phyloP scores from a whole-genome alignment of 208 protist genomes.

The Phytomonas sp. region DNA sequence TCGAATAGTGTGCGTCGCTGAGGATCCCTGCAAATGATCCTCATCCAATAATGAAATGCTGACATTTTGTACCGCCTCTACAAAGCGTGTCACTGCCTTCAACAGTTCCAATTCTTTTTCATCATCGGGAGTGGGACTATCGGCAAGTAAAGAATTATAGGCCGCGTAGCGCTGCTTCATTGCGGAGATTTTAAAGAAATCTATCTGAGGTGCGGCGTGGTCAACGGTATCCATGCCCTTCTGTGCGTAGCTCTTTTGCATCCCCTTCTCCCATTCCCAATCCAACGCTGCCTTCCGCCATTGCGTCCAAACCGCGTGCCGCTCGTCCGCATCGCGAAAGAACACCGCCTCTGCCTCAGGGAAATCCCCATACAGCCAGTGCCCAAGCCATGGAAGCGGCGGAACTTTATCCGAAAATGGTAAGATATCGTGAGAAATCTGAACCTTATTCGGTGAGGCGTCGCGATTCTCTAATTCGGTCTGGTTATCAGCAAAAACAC shows the following conservation, averaged over 20 bases:
- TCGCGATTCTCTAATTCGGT: background rate
- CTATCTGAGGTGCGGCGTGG: background rate
- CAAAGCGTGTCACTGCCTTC: background rate
- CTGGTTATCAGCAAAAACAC: background rate
- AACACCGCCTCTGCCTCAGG: background rate
- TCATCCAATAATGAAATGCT: background rate
- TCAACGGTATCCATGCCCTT: background rate
- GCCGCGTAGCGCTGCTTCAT: background rate
- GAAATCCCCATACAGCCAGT: background rate
- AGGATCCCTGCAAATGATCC: background rate
- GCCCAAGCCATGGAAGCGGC: background rate
- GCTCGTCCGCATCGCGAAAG: background rate
- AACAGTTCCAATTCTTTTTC: background rate
- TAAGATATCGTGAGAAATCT: background rate
- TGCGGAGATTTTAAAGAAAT: background rate
- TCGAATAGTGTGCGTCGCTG: background rate
- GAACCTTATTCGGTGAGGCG: background rate
- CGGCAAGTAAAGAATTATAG: background rate
- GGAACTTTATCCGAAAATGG: background rate
- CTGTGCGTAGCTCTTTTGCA: background rate
- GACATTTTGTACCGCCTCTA: background rate
- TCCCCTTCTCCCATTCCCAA: background rate
- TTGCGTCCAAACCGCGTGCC: background rate
- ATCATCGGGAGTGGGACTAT: background rate
- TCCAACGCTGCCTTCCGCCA: background rate